Conservation (phyloP, 2,329 filamentous ascomycete genomes). For the Lasiodiplodia theobromae region DNA sequence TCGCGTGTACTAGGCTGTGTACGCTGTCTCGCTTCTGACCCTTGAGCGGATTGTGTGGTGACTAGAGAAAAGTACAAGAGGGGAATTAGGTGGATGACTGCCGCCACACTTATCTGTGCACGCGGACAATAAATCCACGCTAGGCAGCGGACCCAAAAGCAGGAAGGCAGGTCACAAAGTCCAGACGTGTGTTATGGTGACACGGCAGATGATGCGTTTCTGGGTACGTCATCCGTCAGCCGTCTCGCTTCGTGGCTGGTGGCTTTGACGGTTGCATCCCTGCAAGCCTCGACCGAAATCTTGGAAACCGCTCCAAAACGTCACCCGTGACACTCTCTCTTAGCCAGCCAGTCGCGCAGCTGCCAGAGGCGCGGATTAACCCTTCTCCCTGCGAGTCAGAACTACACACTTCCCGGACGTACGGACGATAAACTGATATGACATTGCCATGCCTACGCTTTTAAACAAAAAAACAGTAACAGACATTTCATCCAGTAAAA, state of each 20-base stretch:
- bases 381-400: constrained; percentile 9
- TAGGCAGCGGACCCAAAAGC: neutral
- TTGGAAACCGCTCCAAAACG: constrained; percentile 16
- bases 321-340: constrained; percentile 8
- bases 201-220: constrained; percentile 25
- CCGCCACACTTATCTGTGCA: constrained; percentile 22
- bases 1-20: constrained; percentile 17
- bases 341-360: neutral
- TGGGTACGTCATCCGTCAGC: constrained; percentile 19
- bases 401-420: neutral
- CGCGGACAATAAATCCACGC: constrained; percentile 2
- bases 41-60: neutral
- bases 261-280: constrained; percentile 12
- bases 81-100: constrained; percentile 9
- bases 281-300: constrained; percentile 21
- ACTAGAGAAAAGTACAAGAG: constrained; percentile 12
- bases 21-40: constrained; percentile 21
- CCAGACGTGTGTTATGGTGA: constrained; percentile 13
- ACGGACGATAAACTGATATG: constrained; percentile 22
- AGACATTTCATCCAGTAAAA: constrained; percentile 28
- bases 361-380: constrained; percentile 3
- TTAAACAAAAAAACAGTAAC: constrained; percentile 20
- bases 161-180: constrained; percentile 19
- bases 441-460: constrained; percentile 22
- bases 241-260: constrained; percentile 26